Percentiles rank a stretch among this genome's conserved stretches.
These are phyloP conservation scores for Fusarium nygamai DNA, from an alignment of 2,329 filamentous ascomycete genomes.

Conservation along the genomic window DNA sequence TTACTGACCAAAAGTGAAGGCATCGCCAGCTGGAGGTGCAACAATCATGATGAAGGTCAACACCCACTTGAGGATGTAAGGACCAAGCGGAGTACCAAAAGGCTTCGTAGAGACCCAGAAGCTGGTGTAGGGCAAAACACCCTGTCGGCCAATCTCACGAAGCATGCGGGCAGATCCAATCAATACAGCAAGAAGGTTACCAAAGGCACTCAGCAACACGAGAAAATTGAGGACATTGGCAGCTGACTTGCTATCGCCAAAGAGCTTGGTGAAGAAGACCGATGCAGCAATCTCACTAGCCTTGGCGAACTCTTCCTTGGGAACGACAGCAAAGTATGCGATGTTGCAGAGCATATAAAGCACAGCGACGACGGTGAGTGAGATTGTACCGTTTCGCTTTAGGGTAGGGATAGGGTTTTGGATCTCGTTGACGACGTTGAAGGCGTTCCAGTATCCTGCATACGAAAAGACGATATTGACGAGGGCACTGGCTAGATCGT, in stretches of 20 bases:
- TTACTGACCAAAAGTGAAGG: slow-evolving; percentile 67
- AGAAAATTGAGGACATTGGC: slow-evolving; percentile 66
- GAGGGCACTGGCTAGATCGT: slow-evolving; percentile 57
- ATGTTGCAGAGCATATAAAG: slow-evolving; percentile 69
- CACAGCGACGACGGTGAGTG: slow-evolving; percentile 61
- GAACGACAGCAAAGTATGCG: slow-evolving; percentile 68
- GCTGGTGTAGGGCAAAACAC: slow-evolving; percentile 66
- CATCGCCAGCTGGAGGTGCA: slow-evolving; percentile 69
- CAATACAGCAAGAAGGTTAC: slow-evolving; percentile 66
- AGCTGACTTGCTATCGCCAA: slow-evolving; percentile 58
- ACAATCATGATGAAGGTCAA: slow-evolving; percentile 69
- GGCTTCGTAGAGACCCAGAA: slow-evolving; percentile 72
- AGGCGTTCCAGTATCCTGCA: slow-evolving; percentile 66
- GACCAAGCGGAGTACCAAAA: slow-evolving; percentile 70
- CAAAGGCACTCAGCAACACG: slow-evolving; percentile 66
- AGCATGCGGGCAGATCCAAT: slow-evolving; percentile 66
- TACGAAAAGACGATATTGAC: slow-evolving; percentile 70
- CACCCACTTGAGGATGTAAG: slow-evolving; percentile 66
- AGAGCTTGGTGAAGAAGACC: slow-evolving; percentile 68
- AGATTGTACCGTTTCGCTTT: slow-evolving; percentile 59
- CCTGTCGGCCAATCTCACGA: slow-evolving; percentile 69
- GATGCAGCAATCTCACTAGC: slow-evolving; percentile 65
- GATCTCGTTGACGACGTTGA: slow-evolving; percentile 71
- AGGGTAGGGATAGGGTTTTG: slow-evolving; percentile 68
- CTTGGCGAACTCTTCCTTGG: slow-evolving; percentile 61